Percentiles rank a stretch among this genome's conserved stretches.
Conservation (phyloP, 495 filamentous ascomycete species). For the Evansstolkia leycettana region DNA sequence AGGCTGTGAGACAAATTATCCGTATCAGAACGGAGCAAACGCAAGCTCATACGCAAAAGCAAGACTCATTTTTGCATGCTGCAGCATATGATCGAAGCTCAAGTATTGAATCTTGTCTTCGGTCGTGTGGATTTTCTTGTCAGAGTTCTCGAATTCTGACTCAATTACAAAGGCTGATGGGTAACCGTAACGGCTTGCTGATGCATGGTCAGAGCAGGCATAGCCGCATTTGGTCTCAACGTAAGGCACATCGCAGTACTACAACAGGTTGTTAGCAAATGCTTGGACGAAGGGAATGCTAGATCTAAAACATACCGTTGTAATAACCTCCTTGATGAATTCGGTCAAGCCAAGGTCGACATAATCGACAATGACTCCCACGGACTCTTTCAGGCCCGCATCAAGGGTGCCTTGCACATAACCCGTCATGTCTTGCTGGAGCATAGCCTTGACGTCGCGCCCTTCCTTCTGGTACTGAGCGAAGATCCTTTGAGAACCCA, state of each 20-base stretch:
- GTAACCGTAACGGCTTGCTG: constrained; percentile 91
- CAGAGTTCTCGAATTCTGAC: constrained; percentile 69
- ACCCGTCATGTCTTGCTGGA: constrained; percentile 99
- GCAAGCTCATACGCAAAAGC: constrained; percentile 82
- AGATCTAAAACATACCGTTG: constrained; percentile 37
- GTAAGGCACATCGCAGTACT: constrained; percentile 86
- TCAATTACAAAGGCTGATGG: constrained; percentile 95
- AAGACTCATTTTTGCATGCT: constrained; percentile 87
- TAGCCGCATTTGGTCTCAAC: constrained; percentile 93
- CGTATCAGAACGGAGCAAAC: constrained; percentile 29
- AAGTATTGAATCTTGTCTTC: constrained; percentile 81
- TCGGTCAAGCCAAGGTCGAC: constrained; percentile 71
- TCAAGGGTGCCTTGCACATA: constrained; percentile 74
- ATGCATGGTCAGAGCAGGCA: constrained; percentile 93
- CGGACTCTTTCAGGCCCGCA: constrained; percentile 70
- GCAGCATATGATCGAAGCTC: constrained; percentile 94
- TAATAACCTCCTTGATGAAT: constrained; percentile 87
- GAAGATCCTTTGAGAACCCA: constrained; percentile 82
- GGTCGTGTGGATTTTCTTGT: constrained; percentile 82
- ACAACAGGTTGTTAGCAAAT: not conserved
- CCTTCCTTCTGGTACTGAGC: constrained; percentile 62
- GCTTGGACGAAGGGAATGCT: too few species aligned
- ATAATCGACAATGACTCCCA: constrained; percentile 89
- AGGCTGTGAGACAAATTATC: too few species aligned
- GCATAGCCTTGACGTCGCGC: constrained; percentile 85